A percentile compares a stretch with the other conserved stretches of the same genome.
phyloP scores from a whole-genome alignment of 352 stramenopile species.

The Pythium oligandrum region DNA sequence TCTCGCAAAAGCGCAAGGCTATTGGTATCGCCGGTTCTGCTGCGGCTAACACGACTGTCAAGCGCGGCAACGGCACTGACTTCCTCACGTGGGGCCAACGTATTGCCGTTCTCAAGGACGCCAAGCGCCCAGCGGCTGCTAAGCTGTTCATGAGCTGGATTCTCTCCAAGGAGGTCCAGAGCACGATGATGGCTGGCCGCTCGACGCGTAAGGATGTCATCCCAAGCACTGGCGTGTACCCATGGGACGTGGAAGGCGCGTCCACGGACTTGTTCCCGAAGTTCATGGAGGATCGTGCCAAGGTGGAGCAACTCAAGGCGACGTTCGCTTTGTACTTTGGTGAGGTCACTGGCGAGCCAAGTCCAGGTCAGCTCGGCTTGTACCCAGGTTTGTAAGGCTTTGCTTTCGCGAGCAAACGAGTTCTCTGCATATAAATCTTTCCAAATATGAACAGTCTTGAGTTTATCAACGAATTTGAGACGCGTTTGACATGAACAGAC shows the following conservation, averaged over 20 bases:
- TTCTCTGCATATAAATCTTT: too few relatives aligned
- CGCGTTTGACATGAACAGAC: too few relatives aligned
- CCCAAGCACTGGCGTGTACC: slow-evolving; percentile 15
- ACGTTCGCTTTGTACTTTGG: slow-evolving; percentile 47
- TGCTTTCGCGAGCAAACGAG: too few relatives aligned
- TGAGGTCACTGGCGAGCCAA: too few relatives aligned
- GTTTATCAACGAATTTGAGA: too few relatives aligned
- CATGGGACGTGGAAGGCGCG: slow-evolving; percentile 33
- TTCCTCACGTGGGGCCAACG: slow-evolving; percentile 46
- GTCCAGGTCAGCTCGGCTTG: too few relatives aligned
- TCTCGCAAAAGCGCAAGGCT: slow-evolving; percentile 23
- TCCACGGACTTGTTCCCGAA: slow-evolving; percentile 26
- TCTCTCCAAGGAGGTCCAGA: slow-evolving; percentile 30
- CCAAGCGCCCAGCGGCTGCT: slow-evolving; percentile 37
- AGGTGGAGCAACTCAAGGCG: slow-evolving; percentile 31
- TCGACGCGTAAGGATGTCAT: slow-evolving; percentile 35
- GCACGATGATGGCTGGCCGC: slow-evolving; percentile 10
- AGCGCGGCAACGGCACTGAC: slow-evolving; percentile 25
- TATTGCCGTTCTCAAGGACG: slow-evolving; percentile 52
- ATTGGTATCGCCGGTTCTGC: slow-evolving; percentile 20
- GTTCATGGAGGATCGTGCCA: slow-evolving; percentile 50
- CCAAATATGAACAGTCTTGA: too few relatives aligned
- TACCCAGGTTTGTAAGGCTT: too few relatives aligned
- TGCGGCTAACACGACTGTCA: slow-evolving; percentile 16
- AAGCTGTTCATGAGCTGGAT: slow-evolving; percentile 63